Evolutionary conservation across 768 basidiomycete species (phyloP), one percentile per base, ranked within the genome.

Genomic region (Trametes sanguinea): DNA sequence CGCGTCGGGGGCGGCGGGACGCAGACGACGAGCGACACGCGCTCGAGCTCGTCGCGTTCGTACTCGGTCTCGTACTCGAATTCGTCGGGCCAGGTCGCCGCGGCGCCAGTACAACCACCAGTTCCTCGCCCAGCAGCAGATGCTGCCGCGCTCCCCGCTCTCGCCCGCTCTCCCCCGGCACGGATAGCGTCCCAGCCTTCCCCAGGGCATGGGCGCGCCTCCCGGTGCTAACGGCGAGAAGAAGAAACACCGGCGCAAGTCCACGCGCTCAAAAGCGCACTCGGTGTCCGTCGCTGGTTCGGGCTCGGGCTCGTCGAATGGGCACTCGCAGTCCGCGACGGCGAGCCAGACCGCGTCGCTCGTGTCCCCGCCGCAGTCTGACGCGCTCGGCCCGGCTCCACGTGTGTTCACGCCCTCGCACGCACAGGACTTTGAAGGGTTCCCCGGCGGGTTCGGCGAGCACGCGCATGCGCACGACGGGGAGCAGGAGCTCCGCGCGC

Each of bases 11-110:
- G 72, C 40, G 39, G 45, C 45, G 54, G 55, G 17, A 56, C 40
- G 40, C 40, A 39, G 9, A 54, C 44, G 48, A 50, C 48, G 48
- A 50, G 48, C 48, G 48, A 50, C 30, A 32, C 48, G 10, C 83
- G 80, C 39, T 88, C 86, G 3, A 80, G 83, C 35, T 87, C 87
- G 4, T 85, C 84, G 0, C 48, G 74, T 30, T 79, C 80, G 29
- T 63, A 67, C 35, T 68, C 70, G 54, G 67, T 50, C 54, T 57
- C 69, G 8, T 56, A 44, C 46, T 14, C 45, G 6, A n/a, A 32
- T 27, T 22, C 22, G 1, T 22, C 22, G 51, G n/a, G 33, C 32
- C n/a, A 30, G 51, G 22, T 11, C 2, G 63, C 54, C 51, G 43
- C 58, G 3, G 53, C 68, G 42, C 66, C 55, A n/a, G n/a, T 73